Base-by-base conservation (phyloP, 192 early-diverging fungal species). In the Helicostylum pulchrum region DNA sequence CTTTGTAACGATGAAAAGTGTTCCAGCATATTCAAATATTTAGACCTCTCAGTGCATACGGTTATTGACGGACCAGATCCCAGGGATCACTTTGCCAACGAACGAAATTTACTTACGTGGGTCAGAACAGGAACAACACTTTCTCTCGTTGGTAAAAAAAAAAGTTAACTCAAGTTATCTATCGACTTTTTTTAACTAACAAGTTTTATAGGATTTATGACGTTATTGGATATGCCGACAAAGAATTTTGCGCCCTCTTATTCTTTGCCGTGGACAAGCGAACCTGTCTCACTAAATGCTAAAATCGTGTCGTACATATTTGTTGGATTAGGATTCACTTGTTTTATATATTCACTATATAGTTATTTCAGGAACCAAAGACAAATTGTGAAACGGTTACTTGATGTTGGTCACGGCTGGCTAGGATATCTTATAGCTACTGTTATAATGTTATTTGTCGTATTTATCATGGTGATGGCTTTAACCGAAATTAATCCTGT, bases 61-160 rank as follows among this genome's bases (percentile, higher is more conserved):
- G 26, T 54, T 3, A 48, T 67, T 21, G 57, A 58, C 17, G 71
- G 59, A 36, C 60, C 64, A 17, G 64, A 62, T 50, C 64, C 71
- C 23, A 52, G 71, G 39, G 71, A 72, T 48, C 71, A 72, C 39
- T 39, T 72, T 50, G 55, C 71, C 11, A 72, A 72, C 48, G 71
- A 72, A 49, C 57, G 71, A 4, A 72, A 72, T 62, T 46, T 72
- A 26, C 46, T 72, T 1, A 67, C 71, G 12, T 72, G 71, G 71
- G 20, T 66, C 7, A 34, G 71, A 23, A 62, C 65, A 51, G 64
- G 64, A 42, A 72, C 66, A 21, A 72, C 59, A 3, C 39, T 72
- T 32, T 34, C 46, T n/a, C 19, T 66, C 9, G 23, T 72, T 20
- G 71, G 71, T 72, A 65, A 71, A 10, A 20, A 61, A 20, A 61